Base-by-base conservation (phyloP, 2,329 filamentous ascomycete species). In the Cladosporium velox region DNA sequence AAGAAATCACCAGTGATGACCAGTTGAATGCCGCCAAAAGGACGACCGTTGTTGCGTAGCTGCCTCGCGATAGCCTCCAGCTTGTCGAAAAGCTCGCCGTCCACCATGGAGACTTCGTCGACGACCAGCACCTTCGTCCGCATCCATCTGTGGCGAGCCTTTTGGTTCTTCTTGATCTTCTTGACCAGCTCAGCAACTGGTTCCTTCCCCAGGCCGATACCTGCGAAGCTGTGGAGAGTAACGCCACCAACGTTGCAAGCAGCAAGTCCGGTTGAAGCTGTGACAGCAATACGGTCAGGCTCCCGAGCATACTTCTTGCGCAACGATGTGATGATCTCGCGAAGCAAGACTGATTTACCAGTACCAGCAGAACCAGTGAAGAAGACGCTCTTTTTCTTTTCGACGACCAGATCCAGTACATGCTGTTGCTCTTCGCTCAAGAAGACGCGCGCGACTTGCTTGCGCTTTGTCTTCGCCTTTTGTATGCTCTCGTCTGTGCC, bases 31-130 rank as follows among this genome's bases (percentile, higher is more conserved):
- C 95, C 95, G 64, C 95, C 96, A 83, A 97, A 99, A 0, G 95
- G 91, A 11, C 92, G 87, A 11, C 92, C 93, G 72, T 97, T 97
- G 75, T 96, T 97, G 64, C 93, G 88, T 68, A 99, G 88, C 3
- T 84, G 87, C 65, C 94, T 87, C 15, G 93, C 94, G 70, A 99
- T 91, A 67, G 91, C 87, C 68, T 96, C 93, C 21, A 99, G 85
- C 78, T 99, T 99, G 81, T 99, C 95, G 71, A 98, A 99, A 0
- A 99, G 84, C 38, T 97, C 93, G 1, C 92, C 95, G 73, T 99
- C 95, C 4, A 99, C 93, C 96, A 99, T 99, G 14, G 95, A 98
- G 3, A 99, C 89, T 77, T 99, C 95, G 78, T 99, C 95, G 72
- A 99, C 87, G 71, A 99, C 85, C 28, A 99, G 85, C 14, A 92